A percentile compares a stretch with the other conserved stretches of the same genome.
These are phyloP conservation scores for Septoria linicola DNA, from an alignment of 2,329 filamentous ascomycete species.

Conservation along the genomic window DNA sequence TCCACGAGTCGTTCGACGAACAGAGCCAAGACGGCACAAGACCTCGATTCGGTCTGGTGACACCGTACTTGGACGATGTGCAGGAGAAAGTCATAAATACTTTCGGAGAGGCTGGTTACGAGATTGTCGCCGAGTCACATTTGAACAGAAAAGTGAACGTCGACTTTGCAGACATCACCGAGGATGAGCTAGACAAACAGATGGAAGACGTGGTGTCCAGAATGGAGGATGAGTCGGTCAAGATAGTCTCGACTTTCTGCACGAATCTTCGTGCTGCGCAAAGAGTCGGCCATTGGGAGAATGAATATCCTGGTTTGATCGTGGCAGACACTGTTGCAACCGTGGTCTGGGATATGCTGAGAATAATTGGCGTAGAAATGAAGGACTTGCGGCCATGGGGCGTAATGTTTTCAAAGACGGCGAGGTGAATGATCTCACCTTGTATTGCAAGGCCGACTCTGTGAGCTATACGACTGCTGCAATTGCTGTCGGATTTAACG, in stretches of 20 bases:
- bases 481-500: neutral
- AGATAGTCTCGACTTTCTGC: slow-evolving; percentile 45
- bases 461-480: neutral
- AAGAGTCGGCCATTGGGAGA: slow-evolving; percentile 43
- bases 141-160: slow-evolving; percentile 41
- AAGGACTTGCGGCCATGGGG: slow-evolving; percentile 39
- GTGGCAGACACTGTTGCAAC: slow-evolving; percentile 48
- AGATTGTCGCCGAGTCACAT: slow-evolving; percentile 39
- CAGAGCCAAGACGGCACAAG: slow-evolving; percentile 22
- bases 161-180: slow-evolving; percentile 40
- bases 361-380: slow-evolving; percentile 36
- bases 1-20: neutral
- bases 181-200: slow-evolving; percentile 34
- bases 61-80: slow-evolving; percentile 46
- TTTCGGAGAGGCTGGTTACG: slow-evolving; percentile 38
- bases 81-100: slow-evolving; percentile 41
- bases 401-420: slow-evolving; percentile 33
- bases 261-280: slow-evolving; percentile 47
- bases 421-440: neutral
- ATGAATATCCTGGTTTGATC: slow-evolving; percentile 34
- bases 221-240: slow-evolving; percentile 29
- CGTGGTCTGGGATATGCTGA: slow-evolving; percentile 46
- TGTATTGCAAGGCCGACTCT: neutral
- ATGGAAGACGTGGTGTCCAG: slow-evolving; percentile 33
- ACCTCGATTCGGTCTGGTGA: slow-evolving; percentile 42